Conservation (phyloP, 768 basidiomycete species). For the Macrocybe gigantea region DNA sequence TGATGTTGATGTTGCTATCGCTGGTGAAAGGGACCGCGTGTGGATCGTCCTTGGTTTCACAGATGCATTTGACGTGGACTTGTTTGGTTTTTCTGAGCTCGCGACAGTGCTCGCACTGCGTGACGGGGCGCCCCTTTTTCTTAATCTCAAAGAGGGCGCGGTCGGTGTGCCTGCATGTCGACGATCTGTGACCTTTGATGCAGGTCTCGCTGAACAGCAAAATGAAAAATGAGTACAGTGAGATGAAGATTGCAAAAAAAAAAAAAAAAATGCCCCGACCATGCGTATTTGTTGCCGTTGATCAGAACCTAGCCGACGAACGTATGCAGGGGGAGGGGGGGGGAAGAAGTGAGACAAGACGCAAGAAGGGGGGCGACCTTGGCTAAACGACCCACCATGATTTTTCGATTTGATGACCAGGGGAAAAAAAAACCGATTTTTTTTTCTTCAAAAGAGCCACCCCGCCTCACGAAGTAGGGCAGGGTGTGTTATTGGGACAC, state of each 20-base stretch:
- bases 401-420: no score
- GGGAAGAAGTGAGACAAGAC: no score
- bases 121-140: constrained; percentile 88
- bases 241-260: constrained; percentile 3
- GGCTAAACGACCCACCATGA: no score
- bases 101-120: constrained; percentile 87
- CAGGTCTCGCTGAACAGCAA: constrained; percentile 66
- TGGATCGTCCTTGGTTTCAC: constrained; percentile 69
- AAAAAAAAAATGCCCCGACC: constrained; percentile 37
- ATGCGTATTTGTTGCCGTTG: constrained; percentile 77
- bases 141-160: constrained; percentile 88
- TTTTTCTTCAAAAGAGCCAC: no score
- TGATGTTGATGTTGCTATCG: no score
- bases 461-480: no score
- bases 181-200: constrained; percentile 92
- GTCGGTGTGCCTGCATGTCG: constrained; percentile 82
- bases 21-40: constrained; percentile 16
- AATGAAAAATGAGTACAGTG: background rate
- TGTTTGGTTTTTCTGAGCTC: constrained; percentile 81
- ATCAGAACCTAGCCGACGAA: constrained; percentile 49
- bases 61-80: constrained; percentile 82
- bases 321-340: background rate
- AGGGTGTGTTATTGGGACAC: no score
- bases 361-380: no score
- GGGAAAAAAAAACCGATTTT: no score